Conservation (phyloP, 108 stramenopile species). For the Nitzschia sp. region DNA sequence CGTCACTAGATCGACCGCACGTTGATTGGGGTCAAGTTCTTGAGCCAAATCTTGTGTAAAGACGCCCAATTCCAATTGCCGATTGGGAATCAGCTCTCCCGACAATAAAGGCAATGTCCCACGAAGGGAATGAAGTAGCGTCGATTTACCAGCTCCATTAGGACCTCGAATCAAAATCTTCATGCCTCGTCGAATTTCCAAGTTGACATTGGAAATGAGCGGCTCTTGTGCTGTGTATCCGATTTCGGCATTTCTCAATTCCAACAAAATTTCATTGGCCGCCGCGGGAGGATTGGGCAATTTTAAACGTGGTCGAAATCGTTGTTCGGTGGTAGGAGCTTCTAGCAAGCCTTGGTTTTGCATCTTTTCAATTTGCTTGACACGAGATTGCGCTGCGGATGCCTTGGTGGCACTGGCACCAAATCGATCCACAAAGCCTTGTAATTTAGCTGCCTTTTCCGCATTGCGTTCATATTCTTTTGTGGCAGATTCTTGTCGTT, state of each 20-base stretch:
- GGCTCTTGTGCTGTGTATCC: conserved; percentile 42
- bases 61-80: conserved; percentile 58
- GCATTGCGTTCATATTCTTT: conserved; percentile 83
- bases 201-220: conserved; percentile 52
- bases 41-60: conserved; percentile 93
- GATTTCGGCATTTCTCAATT: conserved; percentile 61
- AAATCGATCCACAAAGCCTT: conserved; percentile 86
- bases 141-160: conserved; percentile 92
- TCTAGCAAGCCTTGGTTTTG: conserved; percentile 58
- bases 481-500: conserved; percentile 65
- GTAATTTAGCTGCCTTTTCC: conserved; percentile 82
- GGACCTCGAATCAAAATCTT: conserved; percentile 71
- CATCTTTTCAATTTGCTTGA: conserved; percentile 82
- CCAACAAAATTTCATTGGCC: conserved; percentile 60
- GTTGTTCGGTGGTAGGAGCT: conserved; percentile 49
- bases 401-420: conserved; percentile 90
- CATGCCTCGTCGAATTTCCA: conserved; percentile 61
- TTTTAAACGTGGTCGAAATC: conserved; percentile 32
- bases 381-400: conserved; percentile 81
- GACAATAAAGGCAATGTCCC: conserved; percentile 70
- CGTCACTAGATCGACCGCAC: conserved; percentile 78
- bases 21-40: conserved; percentile 66
- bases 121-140: conserved; percentile 83
- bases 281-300: conserved; percentile 61
- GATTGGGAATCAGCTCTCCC: conserved; percentile 73